phyloP scores from a whole-genome alignment of 1,284 basidiomycete species.

The Coriolopsis trogii region DNA sequence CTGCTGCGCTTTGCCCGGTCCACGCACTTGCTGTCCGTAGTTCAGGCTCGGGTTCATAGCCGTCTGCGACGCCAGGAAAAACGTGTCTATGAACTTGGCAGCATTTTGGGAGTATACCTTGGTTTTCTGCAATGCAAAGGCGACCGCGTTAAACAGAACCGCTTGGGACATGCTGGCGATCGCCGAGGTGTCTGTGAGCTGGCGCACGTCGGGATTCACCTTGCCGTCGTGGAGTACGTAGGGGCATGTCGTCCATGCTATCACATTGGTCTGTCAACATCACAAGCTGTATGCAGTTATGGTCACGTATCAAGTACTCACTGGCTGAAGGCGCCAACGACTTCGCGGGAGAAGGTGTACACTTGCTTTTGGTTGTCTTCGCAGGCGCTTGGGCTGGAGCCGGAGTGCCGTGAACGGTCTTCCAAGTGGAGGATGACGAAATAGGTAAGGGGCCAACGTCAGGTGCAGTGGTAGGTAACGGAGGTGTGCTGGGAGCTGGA shows the following conservation, averaged over 20 bases:
- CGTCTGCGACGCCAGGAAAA: constrained; percentile 62
- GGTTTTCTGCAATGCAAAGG: constrained; percentile 52
- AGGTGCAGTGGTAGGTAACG: constrained; percentile 19
- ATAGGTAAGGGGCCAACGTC: constrained; percentile 3
- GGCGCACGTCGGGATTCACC: constrained; percentile 67
- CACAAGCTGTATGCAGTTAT: background rate
- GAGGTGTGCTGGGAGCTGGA: constrained; percentile 9
- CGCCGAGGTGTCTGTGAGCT: constrained; percentile 55
- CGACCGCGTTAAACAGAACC: constrained; percentile 62
- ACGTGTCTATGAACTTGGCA: constrained; percentile 52
- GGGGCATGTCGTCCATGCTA: constrained; percentile 66
- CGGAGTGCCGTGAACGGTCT: constrained; percentile 28
- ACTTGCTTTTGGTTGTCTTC: constrained; percentile 30
- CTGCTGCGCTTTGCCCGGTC: constrained; percentile 52
- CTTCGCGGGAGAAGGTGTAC: constrained; percentile 43
- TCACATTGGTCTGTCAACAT: background rate
- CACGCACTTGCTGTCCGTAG: constrained; percentile 67
- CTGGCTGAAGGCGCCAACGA: constrained; percentile 37
- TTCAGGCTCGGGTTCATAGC: constrained; percentile 72
- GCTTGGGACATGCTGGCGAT: constrained; percentile 60
- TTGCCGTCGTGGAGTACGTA: constrained; percentile 64
- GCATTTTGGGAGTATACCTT: constrained; percentile 41
- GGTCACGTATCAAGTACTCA: constrained; percentile 6
- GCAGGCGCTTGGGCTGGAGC: constrained; percentile 35
- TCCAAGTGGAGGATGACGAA: constrained; percentile 9